Evolutionary conservation across 2,329 filamentous ascomycete species (phyloP).

Genomic region (Mycosphaerelloides madeirae): DNA sequence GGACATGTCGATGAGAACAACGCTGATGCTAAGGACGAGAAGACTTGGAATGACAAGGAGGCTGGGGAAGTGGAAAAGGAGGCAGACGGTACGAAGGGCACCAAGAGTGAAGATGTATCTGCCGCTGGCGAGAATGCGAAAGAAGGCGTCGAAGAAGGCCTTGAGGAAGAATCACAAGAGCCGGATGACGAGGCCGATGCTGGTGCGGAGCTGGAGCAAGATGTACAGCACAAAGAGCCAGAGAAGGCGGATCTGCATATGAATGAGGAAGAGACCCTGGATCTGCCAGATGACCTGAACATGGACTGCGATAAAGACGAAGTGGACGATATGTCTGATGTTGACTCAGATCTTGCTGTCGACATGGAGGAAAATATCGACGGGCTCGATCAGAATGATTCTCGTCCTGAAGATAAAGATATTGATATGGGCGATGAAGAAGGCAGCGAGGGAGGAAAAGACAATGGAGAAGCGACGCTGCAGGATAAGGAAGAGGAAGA

Average conservation of each 20-base stretch:
- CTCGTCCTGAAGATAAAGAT: constrained; percentile 10
- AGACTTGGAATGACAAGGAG: constrained; percentile 91
- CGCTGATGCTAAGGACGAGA: constrained; percentile 91
- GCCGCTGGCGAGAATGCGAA: constrained; percentile 41
- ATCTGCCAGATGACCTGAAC: constrained; percentile 83
- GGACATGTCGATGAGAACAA: constrained; percentile 81
- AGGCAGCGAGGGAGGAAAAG: constrained; percentile 19
- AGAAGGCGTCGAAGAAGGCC: constrained; percentile 37
- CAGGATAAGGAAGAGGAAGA: constrained; percentile 33
- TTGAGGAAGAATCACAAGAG: constrained; percentile 54
- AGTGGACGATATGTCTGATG: constrained; percentile 42
- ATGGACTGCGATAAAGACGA: constrained; percentile 63
- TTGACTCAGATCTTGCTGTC: constrained; percentile 29
- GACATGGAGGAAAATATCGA: constrained; percentile 17
- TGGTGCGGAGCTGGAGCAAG: constrained; percentile 50
- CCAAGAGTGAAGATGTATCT: constrained; percentile 44
- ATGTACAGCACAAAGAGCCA: constrained; percentile 61
- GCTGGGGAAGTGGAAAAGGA: constrained; percentile 79
- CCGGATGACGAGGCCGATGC: constrained; percentile 55
- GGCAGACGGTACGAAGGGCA: constrained; percentile 54
- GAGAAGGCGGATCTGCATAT: constrained; percentile 69
- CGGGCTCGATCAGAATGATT: constrained; percentile 13
- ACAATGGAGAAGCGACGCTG: constrained; percentile 15
- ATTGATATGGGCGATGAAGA: constrained; percentile 21
- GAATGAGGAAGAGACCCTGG: constrained; percentile 74